Evolutionary conservation across 331 rosid species (phyloP).

Genomic region (Stylosanthes scabra): DNA sequence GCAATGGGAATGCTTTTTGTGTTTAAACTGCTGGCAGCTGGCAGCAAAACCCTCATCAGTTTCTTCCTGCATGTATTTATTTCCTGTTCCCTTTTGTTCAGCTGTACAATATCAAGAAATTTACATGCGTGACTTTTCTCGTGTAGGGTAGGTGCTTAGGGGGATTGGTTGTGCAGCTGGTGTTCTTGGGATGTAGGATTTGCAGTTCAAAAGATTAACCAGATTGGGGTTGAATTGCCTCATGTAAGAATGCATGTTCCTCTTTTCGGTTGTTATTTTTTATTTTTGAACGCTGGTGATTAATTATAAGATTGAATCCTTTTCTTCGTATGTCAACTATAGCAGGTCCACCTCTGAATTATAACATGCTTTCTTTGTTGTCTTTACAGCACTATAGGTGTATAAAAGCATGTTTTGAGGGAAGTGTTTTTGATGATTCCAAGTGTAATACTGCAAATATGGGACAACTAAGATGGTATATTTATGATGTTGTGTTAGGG

Average conservation of each 20-base stretch:
- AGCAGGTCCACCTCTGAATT: constrained; percentile 20
- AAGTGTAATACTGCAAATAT: constrained; percentile 34
- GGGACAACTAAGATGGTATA: constrained; percentile 36
- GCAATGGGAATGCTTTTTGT: background rate
- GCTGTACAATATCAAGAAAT: constrained; percentile 17
- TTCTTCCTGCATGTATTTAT: background rate
- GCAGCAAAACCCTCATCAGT: background rate
- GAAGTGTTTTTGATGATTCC: constrained; percentile 37
- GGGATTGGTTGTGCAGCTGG: constrained; percentile 48
- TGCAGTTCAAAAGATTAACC: constrained; percentile 37
- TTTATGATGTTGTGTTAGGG: constrained; percentile 26
- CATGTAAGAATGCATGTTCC: constrained; percentile 35
- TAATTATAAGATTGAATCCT: constrained; percentile 27
- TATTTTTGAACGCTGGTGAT: background rate
- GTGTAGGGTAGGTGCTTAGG: constrained; percentile 50
- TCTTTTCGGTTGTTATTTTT: background rate
- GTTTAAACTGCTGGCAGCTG: background rate
- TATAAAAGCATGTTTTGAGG: constrained; percentile 33
- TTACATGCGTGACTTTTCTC: constrained; percentile 27
- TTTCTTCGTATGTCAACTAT: constrained; percentile 13
- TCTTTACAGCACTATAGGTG: constrained; percentile 39
- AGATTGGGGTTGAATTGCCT: constrained; percentile 44
- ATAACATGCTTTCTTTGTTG: constrained; percentile 32
- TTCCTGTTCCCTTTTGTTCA: background rate
- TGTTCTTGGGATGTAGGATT: constrained; percentile 43